These are phyloP conservation scores for Pseudogymnoascus sp. DNA, from an alignment of 2,329 filamentous ascomycete genomes.

Conservation along the genomic window DNA sequence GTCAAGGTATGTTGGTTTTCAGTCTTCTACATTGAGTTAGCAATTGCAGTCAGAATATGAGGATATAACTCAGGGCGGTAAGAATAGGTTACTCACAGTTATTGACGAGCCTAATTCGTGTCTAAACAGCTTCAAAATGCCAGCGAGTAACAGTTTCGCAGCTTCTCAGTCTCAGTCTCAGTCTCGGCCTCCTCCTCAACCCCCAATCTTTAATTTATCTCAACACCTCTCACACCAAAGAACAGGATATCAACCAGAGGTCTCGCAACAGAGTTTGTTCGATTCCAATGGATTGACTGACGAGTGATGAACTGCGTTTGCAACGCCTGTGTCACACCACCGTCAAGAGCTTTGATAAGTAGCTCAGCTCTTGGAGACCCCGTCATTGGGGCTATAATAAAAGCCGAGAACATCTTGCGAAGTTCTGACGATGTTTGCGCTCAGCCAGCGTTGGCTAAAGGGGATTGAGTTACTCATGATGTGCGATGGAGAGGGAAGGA, in stretches of 20 bases:
- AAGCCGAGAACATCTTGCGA: conserved; percentile 9
- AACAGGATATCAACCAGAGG: background rate
- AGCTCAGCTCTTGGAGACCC: conserved; percentile 10
- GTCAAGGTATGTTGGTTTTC: conserved; percentile 3
- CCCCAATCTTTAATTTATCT: conserved; percentile 1
- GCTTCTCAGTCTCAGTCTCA: background rate
- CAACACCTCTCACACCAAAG: background rate
- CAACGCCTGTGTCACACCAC: conserved; percentile 6
- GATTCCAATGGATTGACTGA: conserved; percentile 4
- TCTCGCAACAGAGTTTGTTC: conserved; percentile 4
- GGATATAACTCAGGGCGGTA: background rate
- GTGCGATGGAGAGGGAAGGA: background rate
- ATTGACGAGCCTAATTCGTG: background rate
- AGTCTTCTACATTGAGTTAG: background rate
- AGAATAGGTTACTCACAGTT: background rate
- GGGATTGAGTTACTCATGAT: conserved; percentile 5
- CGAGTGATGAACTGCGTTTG: conserved; percentile 2
- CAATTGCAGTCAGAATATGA: background rate
- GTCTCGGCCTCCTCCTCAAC: background rate
- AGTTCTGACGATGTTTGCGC: conserved; percentile 2
- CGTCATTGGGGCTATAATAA: conserved; percentile 11
- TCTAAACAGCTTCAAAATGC: background rate
- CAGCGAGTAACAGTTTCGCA: conserved; percentile 2
- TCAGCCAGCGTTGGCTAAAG: conserved; percentile 3
- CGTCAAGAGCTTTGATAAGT: conserved; percentile 2